A percentile compares a stretch with the other conserved stretches of the same genome.
Evolutionary conservation across 495 filamentous ascomycete species (phyloP).

Genomic region (Neurospora tetraspora): DNA sequence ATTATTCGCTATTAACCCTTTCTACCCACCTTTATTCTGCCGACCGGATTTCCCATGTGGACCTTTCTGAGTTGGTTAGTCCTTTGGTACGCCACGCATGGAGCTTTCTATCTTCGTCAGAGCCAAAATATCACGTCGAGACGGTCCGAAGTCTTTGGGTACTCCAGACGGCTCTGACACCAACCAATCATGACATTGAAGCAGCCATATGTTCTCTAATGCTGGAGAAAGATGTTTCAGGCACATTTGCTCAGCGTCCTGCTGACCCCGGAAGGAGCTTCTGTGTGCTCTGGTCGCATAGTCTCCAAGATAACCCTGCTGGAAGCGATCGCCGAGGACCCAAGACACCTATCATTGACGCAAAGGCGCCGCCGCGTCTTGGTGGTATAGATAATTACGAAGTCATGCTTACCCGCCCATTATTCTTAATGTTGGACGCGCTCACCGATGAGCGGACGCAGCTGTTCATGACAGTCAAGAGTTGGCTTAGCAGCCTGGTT

Average conservation of each 20-base stretch:
- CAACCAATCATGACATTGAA: constrained; percentile 53
- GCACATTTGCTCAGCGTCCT: constrained; percentile 39
- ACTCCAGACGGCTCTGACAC: constrained; percentile 53
- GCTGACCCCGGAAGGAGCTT: constrained; percentile 56
- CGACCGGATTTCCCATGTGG: constrained; percentile 42
- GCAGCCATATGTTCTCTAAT: constrained; percentile 70
- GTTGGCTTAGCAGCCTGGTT: constrained; percentile 71
- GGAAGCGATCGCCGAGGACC: constrained; percentile 35
- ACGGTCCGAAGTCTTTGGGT: constrained; percentile 79
- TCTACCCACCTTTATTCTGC: constrained; percentile 53
- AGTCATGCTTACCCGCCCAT: constrained; percentile 67
- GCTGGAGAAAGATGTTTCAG: constrained; percentile 41
- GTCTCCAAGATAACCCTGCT: constrained; percentile 49
- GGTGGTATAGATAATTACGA: constrained; percentile 45
- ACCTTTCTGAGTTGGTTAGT: constrained; percentile 56
- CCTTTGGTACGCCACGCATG: constrained; percentile 63
- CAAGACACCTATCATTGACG: constrained; percentile 41
- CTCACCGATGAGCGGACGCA: constrained; percentile 64
- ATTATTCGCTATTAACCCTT: constrained; percentile 53
- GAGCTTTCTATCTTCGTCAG: constrained; percentile 65
- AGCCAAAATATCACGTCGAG: constrained; percentile 89
- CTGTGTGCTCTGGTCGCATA: constrained; percentile 70
- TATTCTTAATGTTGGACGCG: constrained; percentile 76
- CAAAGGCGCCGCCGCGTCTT: constrained; percentile 35
- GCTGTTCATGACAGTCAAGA: constrained; percentile 61